Evolutionary conservation across 805 yeast species (phyloP).

Genomic region (Blastobotrys muscicola): DNA sequence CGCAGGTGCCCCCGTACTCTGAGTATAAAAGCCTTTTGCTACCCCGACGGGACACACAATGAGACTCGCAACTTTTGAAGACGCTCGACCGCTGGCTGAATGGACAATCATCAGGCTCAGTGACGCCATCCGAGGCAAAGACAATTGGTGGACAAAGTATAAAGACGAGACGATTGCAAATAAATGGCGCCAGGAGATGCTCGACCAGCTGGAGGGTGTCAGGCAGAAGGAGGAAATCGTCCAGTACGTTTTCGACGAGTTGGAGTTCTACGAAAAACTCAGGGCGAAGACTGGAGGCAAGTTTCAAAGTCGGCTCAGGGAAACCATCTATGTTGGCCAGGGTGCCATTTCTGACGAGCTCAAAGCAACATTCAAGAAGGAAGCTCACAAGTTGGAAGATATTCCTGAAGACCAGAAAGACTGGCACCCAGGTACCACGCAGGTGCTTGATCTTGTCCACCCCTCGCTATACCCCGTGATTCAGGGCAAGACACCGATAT

Average conservation of each 20-base stretch:
- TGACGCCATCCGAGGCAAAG: conserved; percentile 25
- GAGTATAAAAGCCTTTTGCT: too few relatives aligned
- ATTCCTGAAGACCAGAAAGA: conserved; percentile 20
- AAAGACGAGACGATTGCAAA: conserved; percentile 18
- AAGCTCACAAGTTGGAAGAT: conserved; percentile 11
- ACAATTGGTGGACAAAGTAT: conserved; percentile 25
- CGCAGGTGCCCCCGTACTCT: too few relatives aligned
- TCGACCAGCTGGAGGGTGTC: neutral
- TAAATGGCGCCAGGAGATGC: conserved; percentile 25
- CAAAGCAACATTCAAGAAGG: conserved; percentile 7
- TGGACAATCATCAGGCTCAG: too few relatives aligned
- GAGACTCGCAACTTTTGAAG: too few relatives aligned
- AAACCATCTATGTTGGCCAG: neutral
- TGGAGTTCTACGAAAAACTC: conserved; percentile 25
- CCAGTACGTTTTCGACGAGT: conserved; percentile 26
- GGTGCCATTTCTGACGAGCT: neutral
- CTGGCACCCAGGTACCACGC: conserved; percentile 32
- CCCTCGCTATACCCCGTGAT: conserved; percentile 33
- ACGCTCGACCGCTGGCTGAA: too few relatives aligned
- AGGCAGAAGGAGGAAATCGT: conserved; percentile 15
- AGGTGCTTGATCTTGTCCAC: conserved; percentile 34
- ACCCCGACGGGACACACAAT: too few relatives aligned
- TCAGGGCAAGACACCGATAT: conserved; percentile 18
- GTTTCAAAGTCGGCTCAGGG: conserved; percentile 5
- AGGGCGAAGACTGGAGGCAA: conserved; percentile 9